Conservation (phyloP, 2,329 filamentous ascomycete genomes). For the Trichoderma arundinaceum region DNA sequence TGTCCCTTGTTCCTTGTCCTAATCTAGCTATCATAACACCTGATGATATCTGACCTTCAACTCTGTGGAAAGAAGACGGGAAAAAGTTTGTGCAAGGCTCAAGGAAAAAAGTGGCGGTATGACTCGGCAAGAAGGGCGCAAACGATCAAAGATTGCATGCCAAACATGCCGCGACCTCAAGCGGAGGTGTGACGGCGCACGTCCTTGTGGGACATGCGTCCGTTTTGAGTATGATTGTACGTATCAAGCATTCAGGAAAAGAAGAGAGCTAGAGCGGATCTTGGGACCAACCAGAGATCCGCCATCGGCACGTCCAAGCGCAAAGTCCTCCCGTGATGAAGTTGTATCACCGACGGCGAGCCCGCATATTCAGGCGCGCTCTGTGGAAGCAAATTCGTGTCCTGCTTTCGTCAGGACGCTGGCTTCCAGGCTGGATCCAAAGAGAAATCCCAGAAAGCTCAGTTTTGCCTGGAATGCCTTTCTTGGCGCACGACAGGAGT, state of each 20-base stretch:
- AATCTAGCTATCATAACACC: background rate
- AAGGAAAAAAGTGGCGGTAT: background rate
- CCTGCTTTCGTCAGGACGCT: slow-evolving; percentile 12
- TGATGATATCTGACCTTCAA: too few species aligned
- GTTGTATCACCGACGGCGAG: background rate
- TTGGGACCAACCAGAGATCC: background rate
- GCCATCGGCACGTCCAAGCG: background rate
- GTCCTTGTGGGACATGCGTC: slow-evolving; percentile 18
- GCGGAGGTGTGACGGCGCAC: slow-evolving; percentile 17
- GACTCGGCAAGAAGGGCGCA: slow-evolving; percentile 20
- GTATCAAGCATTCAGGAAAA: background rate
- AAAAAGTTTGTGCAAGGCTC: too few species aligned
- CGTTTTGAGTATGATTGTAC: slow-evolving; percentile 21
- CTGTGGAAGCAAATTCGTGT: slow-evolving; percentile 21
- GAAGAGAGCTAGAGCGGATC: slow-evolving; percentile 3
- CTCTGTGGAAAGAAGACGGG: too few species aligned
- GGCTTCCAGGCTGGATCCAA: slow-evolving; percentile 10
- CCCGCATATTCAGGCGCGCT: slow-evolving; percentile 2
- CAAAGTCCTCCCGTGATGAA: background rate
- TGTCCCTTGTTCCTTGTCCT: background rate
- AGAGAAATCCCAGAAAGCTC: slow-evolving; percentile 12
- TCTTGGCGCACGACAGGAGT: slow-evolving; percentile 9
- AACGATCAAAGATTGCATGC: slow-evolving; percentile 15
- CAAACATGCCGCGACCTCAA: slow-evolving; percentile 24
- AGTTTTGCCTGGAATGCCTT: slow-evolving; percentile 26